Conservation (phyloP, 2,329 filamentous ascomycete species). For the Paraphaeosphaeria minitans region DNA sequence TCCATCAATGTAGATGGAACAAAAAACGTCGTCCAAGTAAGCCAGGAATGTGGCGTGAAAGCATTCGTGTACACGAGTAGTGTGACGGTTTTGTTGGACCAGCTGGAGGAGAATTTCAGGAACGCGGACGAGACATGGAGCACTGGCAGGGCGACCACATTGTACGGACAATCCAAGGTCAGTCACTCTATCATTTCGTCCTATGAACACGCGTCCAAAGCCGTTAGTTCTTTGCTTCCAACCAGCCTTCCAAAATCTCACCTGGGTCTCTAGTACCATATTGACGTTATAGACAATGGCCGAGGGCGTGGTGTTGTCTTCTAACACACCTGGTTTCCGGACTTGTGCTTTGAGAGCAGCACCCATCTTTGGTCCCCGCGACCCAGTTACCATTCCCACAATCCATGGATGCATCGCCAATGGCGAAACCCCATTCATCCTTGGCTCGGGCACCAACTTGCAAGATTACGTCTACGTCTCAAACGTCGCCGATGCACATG, state of each 20-base stretch:
- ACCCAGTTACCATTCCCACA: slow-evolving; percentile 75
- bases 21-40: slow-evolving; percentile 74
- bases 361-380: slow-evolving; percentile 89
- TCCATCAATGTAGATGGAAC: slow-evolving; percentile 92
- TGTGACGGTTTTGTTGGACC: slow-evolving; percentile 85
- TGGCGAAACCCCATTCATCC: slow-evolving; percentile 75
- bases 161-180: slow-evolving; percentile 92
- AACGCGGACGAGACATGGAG: slow-evolving; percentile 88
- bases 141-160: slow-evolving; percentile 70
- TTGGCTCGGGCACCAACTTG: slow-evolving; percentile 74
- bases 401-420: slow-evolving; percentile 73
- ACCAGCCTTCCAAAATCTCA: neutral
- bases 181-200: slow-evolving; percentile 12
- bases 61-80: slow-evolving; percentile 91
- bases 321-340: slow-evolving; percentile 70
- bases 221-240: neutral
- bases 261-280: neutral
- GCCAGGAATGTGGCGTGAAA: slow-evolving; percentile 71
- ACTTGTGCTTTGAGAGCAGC: slow-evolving; percentile 85
- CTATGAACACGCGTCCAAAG: neutral
- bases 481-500: slow-evolving; percentile 77
- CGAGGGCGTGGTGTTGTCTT: slow-evolving; percentile 78
- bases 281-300: slow-evolving; percentile 66
- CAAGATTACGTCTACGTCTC: slow-evolving; percentile 74
- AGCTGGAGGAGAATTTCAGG: slow-evolving; percentile 70